phyloP scores from a whole-genome alignment of 306 rosid species.

The Cicer bijugum region DNA sequence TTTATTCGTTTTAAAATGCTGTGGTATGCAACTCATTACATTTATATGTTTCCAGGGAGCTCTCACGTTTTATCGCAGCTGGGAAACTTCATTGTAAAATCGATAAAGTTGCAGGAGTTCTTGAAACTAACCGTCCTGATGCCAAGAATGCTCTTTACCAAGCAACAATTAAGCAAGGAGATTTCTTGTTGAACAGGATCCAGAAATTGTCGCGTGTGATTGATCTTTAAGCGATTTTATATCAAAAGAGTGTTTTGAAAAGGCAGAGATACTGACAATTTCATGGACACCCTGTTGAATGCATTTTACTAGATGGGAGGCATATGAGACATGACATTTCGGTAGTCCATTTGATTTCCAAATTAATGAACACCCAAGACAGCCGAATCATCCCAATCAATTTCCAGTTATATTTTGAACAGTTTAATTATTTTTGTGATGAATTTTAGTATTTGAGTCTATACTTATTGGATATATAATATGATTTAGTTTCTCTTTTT shows the following conservation, averaged over 20 bases:
- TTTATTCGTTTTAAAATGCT: background rate
- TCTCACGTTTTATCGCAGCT: constrained; percentile 94
- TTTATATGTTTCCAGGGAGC: constrained; percentile 71
- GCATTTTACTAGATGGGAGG: constrained; percentile 35
- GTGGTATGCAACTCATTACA: constrained; percentile 18
- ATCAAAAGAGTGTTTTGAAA: constrained; percentile 13
- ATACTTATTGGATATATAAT: background rate
- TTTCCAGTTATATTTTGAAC: constrained; percentile 1
- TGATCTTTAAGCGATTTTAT: constrained; percentile 57
- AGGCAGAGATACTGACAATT: constrained; percentile 31
- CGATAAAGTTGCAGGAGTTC: constrained; percentile 93
- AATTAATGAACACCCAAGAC: constrained; percentile 30
- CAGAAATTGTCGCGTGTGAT: constrained; percentile 95
- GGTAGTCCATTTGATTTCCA: constrained; percentile 30
- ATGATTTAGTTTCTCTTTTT: background rate
- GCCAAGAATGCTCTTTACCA: constrained; percentile 96
- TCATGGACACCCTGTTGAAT: constrained; percentile 37
- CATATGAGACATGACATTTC: constrained; percentile 22
- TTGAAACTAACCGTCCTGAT: constrained; percentile 93
- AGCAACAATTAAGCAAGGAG: constrained; percentile 98
- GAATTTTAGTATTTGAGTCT: constrained; percentile 22
- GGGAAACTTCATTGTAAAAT: constrained; percentile 98
- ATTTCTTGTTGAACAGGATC: constrained; percentile 86
- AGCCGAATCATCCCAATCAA: constrained; percentile 23
- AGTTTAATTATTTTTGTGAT: background rate